Percentiles rank a stretch among this genome's conserved stretches.
Conservation (phyloP, 148 eudicot genomes). For the Polygonum maritimum region DNA sequence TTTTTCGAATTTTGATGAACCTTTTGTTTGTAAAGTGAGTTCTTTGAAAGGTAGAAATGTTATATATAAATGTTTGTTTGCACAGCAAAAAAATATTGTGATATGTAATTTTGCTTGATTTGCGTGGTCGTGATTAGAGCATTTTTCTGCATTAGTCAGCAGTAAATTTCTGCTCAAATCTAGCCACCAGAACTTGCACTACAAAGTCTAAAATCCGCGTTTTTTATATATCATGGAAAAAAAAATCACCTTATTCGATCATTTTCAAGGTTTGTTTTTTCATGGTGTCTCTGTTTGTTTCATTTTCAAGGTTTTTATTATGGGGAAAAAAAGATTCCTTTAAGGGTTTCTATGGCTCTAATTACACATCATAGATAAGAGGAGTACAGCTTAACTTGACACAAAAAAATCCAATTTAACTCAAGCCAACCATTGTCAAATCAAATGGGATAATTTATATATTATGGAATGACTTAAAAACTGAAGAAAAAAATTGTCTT, state of each 20-base stretch:
- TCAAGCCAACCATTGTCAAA: no score
- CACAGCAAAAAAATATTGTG: background rate
- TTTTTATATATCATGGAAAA: background rate
- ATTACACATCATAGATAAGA: no score
- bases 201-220: background rate
- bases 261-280: background rate
- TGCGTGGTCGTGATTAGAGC: background rate
- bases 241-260: background rate
- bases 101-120: background rate
- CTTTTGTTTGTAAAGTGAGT: no score
- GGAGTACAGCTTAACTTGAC: no score
- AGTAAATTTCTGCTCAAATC: background rate
- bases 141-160: background rate
- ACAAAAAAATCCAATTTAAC: no score
- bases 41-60: background rate
- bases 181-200: background rate
- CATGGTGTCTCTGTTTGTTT: background rate
- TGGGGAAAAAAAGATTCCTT: no score
- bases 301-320: no score
- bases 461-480: no score
- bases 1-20: no score
- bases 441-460: no score
- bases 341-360: no score
- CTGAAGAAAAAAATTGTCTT: no score
- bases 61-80: background rate